Percentiles rank a stretch among this genome's conserved stretches.
These are phyloP conservation scores for Chloranthus sessilifolius DNA, from an alignment of 164 flowering plant species.

Conservation along the genomic window DNA sequence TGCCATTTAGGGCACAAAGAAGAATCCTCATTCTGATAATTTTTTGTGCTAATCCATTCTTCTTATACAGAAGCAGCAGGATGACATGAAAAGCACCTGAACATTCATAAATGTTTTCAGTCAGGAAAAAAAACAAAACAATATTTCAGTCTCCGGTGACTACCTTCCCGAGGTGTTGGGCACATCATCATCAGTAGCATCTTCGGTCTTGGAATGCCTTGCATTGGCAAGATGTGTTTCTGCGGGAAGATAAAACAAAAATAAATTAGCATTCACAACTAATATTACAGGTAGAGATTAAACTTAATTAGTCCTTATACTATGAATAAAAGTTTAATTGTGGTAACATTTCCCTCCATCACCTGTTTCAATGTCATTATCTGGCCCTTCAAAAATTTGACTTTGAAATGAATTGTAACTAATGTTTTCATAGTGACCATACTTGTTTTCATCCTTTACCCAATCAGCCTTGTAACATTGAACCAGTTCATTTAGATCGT, in stretches of 20 bases:
- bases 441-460: slow-evolving; percentile 89
- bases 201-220: no score
- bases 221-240: no score
- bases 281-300: no score
- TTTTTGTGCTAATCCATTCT: slow-evolving; percentile 87
- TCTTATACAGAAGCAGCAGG: slow-evolving; percentile 57
- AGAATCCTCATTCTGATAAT: slow-evolving; percentile 33
- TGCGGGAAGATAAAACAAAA: no score
- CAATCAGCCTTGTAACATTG: slow-evolving; percentile 91
- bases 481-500: slow-evolving; percentile 80
- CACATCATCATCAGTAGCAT: no score
- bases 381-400: slow-evolving; percentile 96
- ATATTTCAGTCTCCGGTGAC: slow-evolving; percentile 65
- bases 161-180: no score
- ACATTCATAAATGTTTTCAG: no score
- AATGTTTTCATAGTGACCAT: slow-evolving; percentile 83
- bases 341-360: slow-evolving; percentile 8
- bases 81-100: slow-evolving; percentile 63
- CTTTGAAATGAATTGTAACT: slow-evolving; percentile 48
- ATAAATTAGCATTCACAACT: no score
- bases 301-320: no score
- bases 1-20: slow-evolving; percentile 72
- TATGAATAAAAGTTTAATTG: no score
- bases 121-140: no score
- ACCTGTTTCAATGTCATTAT: slow-evolving; percentile 97